Evolutionary conservation across 164 flowering plant species (phyloP), one percentile per base, ranked within the genome.

Genomic region (Stephania yunnanensis): DNA sequence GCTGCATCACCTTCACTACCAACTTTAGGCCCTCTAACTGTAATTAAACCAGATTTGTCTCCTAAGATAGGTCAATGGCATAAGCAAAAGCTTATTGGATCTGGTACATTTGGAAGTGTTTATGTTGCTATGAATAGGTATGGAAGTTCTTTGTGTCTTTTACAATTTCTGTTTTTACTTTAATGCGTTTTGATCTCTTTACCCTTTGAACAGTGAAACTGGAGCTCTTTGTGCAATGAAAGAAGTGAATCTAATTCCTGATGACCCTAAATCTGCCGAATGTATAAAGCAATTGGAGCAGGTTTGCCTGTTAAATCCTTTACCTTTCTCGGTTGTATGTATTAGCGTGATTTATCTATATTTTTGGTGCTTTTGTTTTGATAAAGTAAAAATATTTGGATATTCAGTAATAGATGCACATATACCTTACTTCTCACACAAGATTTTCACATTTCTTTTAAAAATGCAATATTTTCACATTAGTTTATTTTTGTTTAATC

Each of bases 91-190:
- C 95, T 89, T 65, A 93, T 95, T 85, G 99, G 99, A 6, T 89
- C 95, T 70, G 99, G 99, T 58, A 93, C 99, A 20, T 95, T 91
- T 86, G 99, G 99, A 78, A 89, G 90, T 81, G 99, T 93, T 75
- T 95, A 88, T 85, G 89, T 85, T 73, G 97, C 91, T 71, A 89
- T 88, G 74, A 90, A 95, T 74, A 73, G 90, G 98, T 92, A 83
- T 42, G 73, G 58, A 45, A 53, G 17, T 73, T 53, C 68, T 42
- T 22, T 63, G 9, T 52, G 11, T 66, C 13, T 46, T 13, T 45
- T 7, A 74, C 68, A 45, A 71, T 46, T 29, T 15, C 73, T 73
- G 53, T 19, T 66, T 75, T 31, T 75, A 72, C 70, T 73, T 7
- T 31, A 68, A 11, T 58, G 45, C 20, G 71, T 0, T 15, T 29